Evolutionary conservation across 2,329 filamentous ascomycete species (phyloP).

Genomic region (Didymellaceae sp.): DNA sequence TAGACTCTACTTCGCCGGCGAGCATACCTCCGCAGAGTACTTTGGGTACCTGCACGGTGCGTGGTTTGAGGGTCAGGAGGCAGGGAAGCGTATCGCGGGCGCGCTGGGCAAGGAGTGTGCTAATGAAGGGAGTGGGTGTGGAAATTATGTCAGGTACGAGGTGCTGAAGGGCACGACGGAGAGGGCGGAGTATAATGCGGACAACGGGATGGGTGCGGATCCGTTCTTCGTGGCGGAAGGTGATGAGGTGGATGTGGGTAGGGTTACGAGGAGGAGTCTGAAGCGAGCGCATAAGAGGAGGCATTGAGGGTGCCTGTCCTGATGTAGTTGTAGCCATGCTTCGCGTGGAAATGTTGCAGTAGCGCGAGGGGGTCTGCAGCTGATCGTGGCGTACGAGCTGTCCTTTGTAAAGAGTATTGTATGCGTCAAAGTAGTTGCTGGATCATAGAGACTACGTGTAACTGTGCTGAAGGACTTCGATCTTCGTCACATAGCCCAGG

Average conservation of each 20-base stretch:
- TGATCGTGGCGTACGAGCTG: no score
- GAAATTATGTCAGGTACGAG: constrained; percentile 36
- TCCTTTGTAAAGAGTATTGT: no score
- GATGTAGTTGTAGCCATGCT: no score
- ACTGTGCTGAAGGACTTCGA: no score
- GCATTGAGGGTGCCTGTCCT: no score
- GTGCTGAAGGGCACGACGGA: constrained; percentile 41
- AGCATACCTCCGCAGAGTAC: constrained; percentile 67
- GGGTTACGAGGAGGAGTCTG: constrained; percentile 2
- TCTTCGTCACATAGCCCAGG: no score
- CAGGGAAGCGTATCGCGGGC: constrained; percentile 40
- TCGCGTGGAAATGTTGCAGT: no score
- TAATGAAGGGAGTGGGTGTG: constrained; percentile 35
- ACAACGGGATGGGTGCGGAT: constrained; percentile 40
- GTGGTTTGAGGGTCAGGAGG: constrained; percentile 47
- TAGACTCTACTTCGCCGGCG: constrained; percentile 69
- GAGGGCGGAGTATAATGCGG: constrained; percentile 34
- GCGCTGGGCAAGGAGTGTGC: constrained; percentile 33
- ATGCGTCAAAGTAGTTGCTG: no score
- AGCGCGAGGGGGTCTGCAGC: no score
- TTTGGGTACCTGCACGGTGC: constrained; percentile 68
- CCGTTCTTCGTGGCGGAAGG: constrained; percentile 31
- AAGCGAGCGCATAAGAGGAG: neutral
- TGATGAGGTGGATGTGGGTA: constrained; percentile 1
- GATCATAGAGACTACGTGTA: no score